A percentile compares a stretch with the other conserved stretches of the same genome.
Conservation (phyloP, 2,329 filamentous ascomycete genomes). For the Aspergillus ibericus region DNA sequence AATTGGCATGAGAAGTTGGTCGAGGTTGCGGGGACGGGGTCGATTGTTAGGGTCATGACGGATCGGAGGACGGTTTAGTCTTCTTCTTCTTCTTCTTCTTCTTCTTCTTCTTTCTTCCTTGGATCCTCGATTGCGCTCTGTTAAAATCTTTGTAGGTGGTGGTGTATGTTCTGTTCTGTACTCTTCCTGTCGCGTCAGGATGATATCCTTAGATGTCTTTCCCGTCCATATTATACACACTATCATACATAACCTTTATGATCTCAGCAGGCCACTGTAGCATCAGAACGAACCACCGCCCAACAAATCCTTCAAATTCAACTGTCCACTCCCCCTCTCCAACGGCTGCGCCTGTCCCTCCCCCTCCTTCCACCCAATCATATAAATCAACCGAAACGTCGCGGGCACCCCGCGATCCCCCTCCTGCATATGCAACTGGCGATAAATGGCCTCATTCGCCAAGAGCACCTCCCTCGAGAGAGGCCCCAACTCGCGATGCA, state of each 20-base stretch:
- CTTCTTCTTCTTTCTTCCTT: background rate
- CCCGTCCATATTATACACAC: constrained; percentile 15
- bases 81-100: no score
- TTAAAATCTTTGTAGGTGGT: no score
- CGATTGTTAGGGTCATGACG: constrained; percentile 92
- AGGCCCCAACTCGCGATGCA: constrained; percentile 77
- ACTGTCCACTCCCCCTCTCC: constrained; percentile 76
- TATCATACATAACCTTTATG: constrained; percentile 15
- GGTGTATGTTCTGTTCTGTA: background rate
- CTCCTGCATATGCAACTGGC: constrained; percentile 78
- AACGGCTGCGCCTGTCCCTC: constrained; percentile 76
- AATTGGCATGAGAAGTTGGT: constrained; percentile 99
- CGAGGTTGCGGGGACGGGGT: constrained; percentile 87
- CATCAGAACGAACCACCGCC: constrained; percentile 46
- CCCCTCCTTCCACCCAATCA: constrained; percentile 97
- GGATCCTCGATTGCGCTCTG: no score
- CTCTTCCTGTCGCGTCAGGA: background rate
- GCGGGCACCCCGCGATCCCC: constrained; percentile 69
- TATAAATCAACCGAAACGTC: constrained; percentile 93
- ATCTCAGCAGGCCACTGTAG: constrained; percentile 11
- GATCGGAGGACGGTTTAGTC: constrained; percentile 85
- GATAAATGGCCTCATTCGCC: constrained; percentile 86
- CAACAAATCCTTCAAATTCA: constrained; percentile 84
- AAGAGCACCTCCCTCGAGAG: constrained; percentile 81
- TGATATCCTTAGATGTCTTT: constrained; percentile 8